Evolutionary conservation across 1,284 basidiomycete genomes (phyloP).

Genomic region (Cryptococcus jaspeensis): DNA sequence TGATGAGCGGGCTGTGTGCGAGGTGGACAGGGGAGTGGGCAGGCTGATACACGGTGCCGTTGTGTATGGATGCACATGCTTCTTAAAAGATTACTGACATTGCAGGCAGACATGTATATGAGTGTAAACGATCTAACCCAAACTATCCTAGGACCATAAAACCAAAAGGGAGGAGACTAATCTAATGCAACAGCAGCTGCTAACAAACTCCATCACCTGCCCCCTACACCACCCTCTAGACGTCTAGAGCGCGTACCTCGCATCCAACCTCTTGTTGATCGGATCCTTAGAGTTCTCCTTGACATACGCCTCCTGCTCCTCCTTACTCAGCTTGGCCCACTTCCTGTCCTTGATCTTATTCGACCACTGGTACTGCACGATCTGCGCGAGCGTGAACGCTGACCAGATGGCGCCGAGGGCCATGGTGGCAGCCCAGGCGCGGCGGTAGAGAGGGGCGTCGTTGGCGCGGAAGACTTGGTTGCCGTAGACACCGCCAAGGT

Average conservation of each 20-base stretch:
- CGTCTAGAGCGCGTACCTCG: neutral
- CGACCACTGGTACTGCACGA: conserved; percentile 31
- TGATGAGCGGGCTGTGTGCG: conserved; percentile 2
- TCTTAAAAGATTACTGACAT: neutral
- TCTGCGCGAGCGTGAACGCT: conserved; percentile 23
- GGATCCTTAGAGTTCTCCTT: neutral
- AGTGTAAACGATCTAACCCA: conserved; percentile 5
- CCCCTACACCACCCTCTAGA: too few species aligned
- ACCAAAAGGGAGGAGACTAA: too few species aligned
- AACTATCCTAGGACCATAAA: too few species aligned
- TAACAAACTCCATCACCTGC: too few species aligned
- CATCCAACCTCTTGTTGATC: neutral
- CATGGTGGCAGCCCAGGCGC: conserved; percentile 34
- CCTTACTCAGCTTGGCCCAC: conserved; percentile 1
- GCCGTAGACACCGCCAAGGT: conserved; percentile 36
- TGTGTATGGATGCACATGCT: neutral
- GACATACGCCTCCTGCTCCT: neutral
- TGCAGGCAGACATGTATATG: neutral
- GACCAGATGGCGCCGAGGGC: conserved; percentile 23
- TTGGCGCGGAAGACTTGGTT: conserved; percentile 36
- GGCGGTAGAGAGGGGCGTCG: conserved; percentile 37
- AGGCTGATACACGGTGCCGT: neutral
- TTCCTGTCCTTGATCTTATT: conserved; percentile 12
- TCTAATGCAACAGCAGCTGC: too few species aligned
- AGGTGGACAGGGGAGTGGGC: too few species aligned